Evolutionary conservation across 768 basidiomycete genomes (phyloP), one percentile per base, ranked within the genome.

Genomic region (Leucogyrophana mollusca): DNA sequence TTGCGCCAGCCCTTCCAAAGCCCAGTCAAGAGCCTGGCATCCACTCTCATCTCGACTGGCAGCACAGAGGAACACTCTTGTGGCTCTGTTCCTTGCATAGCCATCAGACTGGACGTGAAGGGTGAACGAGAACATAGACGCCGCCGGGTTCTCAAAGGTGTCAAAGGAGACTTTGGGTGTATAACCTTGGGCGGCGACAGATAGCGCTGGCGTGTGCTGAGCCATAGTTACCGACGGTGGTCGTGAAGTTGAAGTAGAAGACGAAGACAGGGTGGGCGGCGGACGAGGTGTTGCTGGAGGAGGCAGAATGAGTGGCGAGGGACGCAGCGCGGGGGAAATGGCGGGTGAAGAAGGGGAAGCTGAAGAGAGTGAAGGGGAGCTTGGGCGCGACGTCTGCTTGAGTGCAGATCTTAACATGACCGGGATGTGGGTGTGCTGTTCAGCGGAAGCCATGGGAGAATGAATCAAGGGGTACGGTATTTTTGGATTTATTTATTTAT

Each of bases 21-120:
- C 74, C 95, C 95, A 99, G 46, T 96, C 91, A 7, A 98, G 71
- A 0, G 95, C 94, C 56, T 93, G 83, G 5, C 75, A 68, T 0
- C 94, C 94, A 49, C 87, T 90, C 68, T 95, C 94, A 56, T 96
- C 94, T 0, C 85, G 73, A 35, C 89, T 90, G 1, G 90, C 78
- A 0, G 94, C 94, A 49, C 93, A 94, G 1, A 96, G 75, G 65
- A 92, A 98, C 1, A 90, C 90, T 0, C 95, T 78, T 1, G 93
- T 94, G 42, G 81, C 80, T 22, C 85, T 75, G 3, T 75, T 83
- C 23, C 90, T 78, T 34, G 72, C 70, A 64, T 93, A 97, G 2
- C 87, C 87, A 2, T 85, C 89, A 7, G 82, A 84, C 65, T 94
- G 91, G 16, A 89, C 90, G 59, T 80, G 83, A 11, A 93, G 78